A percentile compares a stretch with the other conserved stretches of the same genome.
Conservation (phyloP, 2,329 filamentous ascomycete genomes). For the Hymenoscyphus albidus region DNA sequence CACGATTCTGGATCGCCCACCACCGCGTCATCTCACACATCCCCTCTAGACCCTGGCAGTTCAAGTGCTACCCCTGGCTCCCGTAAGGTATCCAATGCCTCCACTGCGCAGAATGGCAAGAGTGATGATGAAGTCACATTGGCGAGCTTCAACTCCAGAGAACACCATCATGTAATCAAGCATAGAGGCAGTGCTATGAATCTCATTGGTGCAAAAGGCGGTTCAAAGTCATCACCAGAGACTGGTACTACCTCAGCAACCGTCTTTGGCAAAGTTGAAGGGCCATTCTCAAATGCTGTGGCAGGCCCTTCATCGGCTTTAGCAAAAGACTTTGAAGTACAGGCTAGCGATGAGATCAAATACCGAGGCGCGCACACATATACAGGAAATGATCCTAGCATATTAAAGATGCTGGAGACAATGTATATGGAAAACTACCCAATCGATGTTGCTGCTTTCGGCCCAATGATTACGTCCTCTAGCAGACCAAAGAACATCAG, state of each 20-base stretch:
- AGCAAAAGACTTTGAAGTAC: slow-evolving; percentile 36
- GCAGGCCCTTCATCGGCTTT: slow-evolving; percentile 37
- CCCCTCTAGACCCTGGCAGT: slow-evolving; percentile 23
- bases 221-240: slow-evolving; percentile 58
- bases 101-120: slow-evolving; percentile 15
- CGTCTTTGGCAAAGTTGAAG: slow-evolving; percentile 61
- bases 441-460: slow-evolving; percentile 65
- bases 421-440: slow-evolving; percentile 75
- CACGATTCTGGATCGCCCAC: slow-evolving; percentile 22
- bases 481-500: slow-evolving; percentile 50
- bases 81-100: slow-evolving; percentile 18
- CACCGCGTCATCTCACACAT: slow-evolving; percentile 16
- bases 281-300: slow-evolving; percentile 37
- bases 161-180: slow-evolving; percentile 44
- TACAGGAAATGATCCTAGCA: slow-evolving; percentile 68
- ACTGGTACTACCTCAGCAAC: slow-evolving; percentile 61
- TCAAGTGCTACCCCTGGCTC: slow-evolving; percentile 13
- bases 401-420: slow-evolving; percentile 71
- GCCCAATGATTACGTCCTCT: slow-evolving; percentile 72
- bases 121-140: slow-evolving; percentile 34
- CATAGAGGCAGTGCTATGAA: slow-evolving; percentile 59
- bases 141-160: slow-evolving; percentile 31
- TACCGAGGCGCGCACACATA: slow-evolving; percentile 75
- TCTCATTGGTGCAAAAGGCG: slow-evolving; percentile 51
- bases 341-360: slow-evolving; percentile 40